These are phyloP conservation scores for Cyberlindnera misumaiensis DNA, from an alignment of 805 yeast genomes.

Conservation along the genomic window DNA sequence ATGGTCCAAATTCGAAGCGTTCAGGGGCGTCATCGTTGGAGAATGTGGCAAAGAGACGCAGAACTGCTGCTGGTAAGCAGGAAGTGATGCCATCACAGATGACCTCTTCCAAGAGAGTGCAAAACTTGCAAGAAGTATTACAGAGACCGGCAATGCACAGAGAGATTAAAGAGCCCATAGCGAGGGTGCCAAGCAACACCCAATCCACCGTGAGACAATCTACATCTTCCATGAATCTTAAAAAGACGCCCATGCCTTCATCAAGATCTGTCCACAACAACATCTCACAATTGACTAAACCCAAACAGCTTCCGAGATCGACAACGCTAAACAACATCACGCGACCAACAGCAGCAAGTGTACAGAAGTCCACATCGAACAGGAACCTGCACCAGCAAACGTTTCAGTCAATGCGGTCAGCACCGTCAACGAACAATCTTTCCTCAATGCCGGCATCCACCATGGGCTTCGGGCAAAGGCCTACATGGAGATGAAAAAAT, in stretches of 20 bases:
- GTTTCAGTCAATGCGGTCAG: slow-evolving; percentile 1
- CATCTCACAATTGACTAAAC: slow-evolving; percentile 6
- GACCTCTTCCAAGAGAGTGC: slow-evolving; percentile 7
- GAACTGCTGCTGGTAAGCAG: slow-evolving; percentile 13
- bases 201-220: slow-evolving; percentile 1
- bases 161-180: slow-evolving; percentile 1
- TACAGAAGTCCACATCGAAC: slow-evolving; percentile 15
- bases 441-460: slow-evolving; percentile 4
- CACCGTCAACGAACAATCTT: slow-evolving; percentile 1
- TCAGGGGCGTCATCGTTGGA: slow-evolving; percentile 9
- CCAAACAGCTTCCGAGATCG: slow-evolving; percentile 15
- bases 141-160: background rate
- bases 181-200: background rate
- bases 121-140: slow-evolving; percentile 7
- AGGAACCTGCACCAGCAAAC: slow-evolving; percentile 9
- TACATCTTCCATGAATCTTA: slow-evolving; percentile 4
- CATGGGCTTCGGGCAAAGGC: slow-evolving; percentile 8
- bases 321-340: slow-evolving; percentile 14
- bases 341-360: slow-evolving; percentile 19
- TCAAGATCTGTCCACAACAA: slow-evolving; percentile 10
- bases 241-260: slow-evolving; percentile 4
- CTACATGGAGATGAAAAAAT: slow-evolving; percentile 14
- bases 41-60: slow-evolving; percentile 21
- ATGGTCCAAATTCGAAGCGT: slow-evolving; percentile 21
- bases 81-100: slow-evolving; percentile 6